These are phyloP conservation scores for Monilinia aucupariae DNA, from an alignment of 2,329 filamentous ascomycete species.

Conservation along the genomic window DNA sequence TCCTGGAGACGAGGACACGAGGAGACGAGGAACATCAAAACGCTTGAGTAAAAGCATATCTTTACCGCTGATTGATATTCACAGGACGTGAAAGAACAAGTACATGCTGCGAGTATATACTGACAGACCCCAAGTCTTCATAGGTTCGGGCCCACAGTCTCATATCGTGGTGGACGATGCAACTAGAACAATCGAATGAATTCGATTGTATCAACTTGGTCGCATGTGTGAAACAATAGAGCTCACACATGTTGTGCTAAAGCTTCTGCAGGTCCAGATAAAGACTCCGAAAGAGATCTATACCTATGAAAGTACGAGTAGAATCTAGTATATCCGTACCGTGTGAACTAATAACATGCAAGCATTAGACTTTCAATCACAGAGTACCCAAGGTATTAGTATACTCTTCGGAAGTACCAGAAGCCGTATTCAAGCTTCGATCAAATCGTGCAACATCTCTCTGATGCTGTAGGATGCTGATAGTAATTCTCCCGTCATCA, in stretches of 20 bases:
- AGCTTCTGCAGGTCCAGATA: constrained; percentile 20
- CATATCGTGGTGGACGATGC: not conserved
- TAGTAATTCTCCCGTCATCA: not conserved
- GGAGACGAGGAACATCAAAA: not conserved
- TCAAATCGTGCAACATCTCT: not conserved
- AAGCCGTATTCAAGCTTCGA: not conserved
- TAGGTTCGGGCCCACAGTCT: not conserved
- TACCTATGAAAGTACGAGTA: not conserved
- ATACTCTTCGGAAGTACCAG: constrained; percentile 15
- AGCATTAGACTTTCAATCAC: not conserved
- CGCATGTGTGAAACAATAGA: constrained; percentile 23
- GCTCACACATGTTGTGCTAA: constrained; percentile 20
- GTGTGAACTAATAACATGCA: not conserved
- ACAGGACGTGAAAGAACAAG: not conserved
- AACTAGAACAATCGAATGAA: not conserved
- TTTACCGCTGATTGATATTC: not conserved
- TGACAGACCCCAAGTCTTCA: not conserved
- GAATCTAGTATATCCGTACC: not conserved
- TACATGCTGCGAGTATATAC: too few relatives aligned
- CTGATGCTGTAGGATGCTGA: not conserved
- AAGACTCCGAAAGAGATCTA: constrained; percentile 19
- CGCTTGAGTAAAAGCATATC: not conserved
- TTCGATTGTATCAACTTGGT: constrained; percentile 4
- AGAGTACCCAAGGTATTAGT: not conserved
- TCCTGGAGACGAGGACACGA: constrained; percentile 16